phyloP scores from a whole-genome alignment of 73 alveolate species.

The Paraurostyla sp. region DNA sequence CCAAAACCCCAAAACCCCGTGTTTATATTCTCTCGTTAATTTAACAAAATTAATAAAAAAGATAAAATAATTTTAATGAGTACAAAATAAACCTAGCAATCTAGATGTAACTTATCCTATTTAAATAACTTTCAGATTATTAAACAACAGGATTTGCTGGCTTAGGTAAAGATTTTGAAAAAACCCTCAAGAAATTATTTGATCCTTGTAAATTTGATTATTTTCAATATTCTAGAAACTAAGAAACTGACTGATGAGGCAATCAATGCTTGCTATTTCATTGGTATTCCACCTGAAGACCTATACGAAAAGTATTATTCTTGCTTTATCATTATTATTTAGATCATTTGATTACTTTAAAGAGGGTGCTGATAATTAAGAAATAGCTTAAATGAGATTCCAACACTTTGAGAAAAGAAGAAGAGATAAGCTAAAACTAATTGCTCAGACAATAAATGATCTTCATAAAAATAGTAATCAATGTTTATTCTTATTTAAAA shows the following conservation, averaged over 20 bases:
- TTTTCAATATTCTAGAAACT: not conserved
- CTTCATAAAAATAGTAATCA: not conserved
- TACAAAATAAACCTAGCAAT: no score
- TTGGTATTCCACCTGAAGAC: conserved; percentile 27
- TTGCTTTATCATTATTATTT: not conserved
- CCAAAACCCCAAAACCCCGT: no score
- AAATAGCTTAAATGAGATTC: conserved; percentile 52
- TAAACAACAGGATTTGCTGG: not conserved
- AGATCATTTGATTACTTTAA: conserved; percentile 13
- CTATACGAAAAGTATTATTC: conserved; percentile 31
- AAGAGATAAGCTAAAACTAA: conserved; percentile 1
- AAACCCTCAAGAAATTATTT: not conserved
- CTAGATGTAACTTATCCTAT: conserved; percentile 1
- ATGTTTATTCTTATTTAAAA: not conserved
- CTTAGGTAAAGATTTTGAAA: conserved; percentile 28
- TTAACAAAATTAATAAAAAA: no score
- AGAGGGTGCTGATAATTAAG: conserved; percentile 40
- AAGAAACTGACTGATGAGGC: conserved; percentile 54
- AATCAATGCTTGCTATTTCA: conserved; percentile 5
- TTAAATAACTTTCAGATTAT: not conserved
- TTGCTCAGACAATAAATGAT: conserved; percentile 17
- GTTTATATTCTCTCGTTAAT: no score
- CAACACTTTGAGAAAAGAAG: conserved; percentile 35
- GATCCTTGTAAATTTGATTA: conserved; percentile 10
- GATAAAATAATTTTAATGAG: no score